These are phyloP conservation scores for Verticillium albo-atrum DNA, from an alignment of 2,329 filamentous ascomycete genomes.

Conservation along the genomic window DNA sequence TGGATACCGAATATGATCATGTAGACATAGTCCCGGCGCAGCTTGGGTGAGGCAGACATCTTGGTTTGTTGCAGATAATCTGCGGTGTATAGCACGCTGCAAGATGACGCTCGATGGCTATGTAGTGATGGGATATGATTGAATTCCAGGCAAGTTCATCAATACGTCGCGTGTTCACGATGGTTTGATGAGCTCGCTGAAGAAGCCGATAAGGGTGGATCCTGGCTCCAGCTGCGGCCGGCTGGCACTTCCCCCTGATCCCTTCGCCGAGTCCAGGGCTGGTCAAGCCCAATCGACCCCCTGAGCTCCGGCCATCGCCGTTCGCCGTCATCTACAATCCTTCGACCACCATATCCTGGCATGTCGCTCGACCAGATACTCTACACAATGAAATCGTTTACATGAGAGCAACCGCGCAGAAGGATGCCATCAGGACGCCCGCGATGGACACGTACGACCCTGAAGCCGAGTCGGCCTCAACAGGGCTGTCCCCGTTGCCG, in stretches of 20 bases:
- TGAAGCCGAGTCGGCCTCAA: not conserved
- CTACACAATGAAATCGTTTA: not conserved
- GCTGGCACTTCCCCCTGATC: not conserved
- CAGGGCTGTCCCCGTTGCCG: not conserved
- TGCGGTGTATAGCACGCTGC: not conserved
- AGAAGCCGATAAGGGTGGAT: not conserved
- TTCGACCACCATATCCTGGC: not conserved
- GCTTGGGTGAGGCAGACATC: constrained; percentile 7
- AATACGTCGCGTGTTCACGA: not conserved
- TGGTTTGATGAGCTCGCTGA: not conserved
- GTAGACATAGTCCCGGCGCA: constrained; percentile 28
- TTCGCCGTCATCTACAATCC: not conserved
- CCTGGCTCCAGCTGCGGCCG: not conserved
- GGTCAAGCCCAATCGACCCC: no score
- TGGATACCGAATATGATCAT: constrained; percentile 27
- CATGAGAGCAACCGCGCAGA: not conserved
- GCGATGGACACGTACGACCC: not conserved
- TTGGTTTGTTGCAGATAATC: not conserved
- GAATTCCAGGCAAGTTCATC: not conserved
- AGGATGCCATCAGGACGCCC: not conserved
- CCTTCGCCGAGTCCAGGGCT: no score
- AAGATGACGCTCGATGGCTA: not conserved
- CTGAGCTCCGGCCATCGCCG: not conserved
- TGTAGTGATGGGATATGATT: not conserved
- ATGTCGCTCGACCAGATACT: not conserved